A percentile compares a stretch with the other conserved stretches of the same genome.
phyloP scores from a whole-genome alignment of 805 yeast species.

The Pichia californica region DNA sequence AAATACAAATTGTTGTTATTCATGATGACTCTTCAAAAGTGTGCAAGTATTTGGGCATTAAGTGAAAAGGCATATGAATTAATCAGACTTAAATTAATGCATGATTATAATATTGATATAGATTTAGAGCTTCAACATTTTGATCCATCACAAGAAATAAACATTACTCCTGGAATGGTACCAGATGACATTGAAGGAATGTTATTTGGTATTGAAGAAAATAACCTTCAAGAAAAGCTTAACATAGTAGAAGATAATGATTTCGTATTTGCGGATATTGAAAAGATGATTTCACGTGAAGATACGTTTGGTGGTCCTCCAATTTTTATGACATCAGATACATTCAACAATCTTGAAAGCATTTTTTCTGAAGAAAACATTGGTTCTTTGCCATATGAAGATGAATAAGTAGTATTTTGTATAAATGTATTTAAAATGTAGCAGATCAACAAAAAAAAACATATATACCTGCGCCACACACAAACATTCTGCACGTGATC shows the following conservation, averaged over 20 bases:
- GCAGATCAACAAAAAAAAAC: no score
- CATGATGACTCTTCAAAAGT: background rate
- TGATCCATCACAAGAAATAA: background rate
- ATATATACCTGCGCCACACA: no score
- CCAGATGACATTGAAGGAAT: background rate
- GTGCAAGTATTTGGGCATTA: conserved; percentile 3
- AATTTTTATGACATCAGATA: no score
- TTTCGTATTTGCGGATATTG: no score
- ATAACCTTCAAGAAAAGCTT: no score
- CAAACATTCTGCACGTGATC: no score
- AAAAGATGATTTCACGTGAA: no score
- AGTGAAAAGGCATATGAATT: conserved; percentile 3
- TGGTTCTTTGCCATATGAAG: background rate
- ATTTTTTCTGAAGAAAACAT: background rate
- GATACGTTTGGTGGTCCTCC: no score
- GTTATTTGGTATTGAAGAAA: no score
- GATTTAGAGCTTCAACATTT: background rate
- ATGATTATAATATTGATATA: background rate
- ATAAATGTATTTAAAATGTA: no score
- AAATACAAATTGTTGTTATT: conserved; percentile 1
- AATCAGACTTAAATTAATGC: background rate
- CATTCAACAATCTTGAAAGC: background rate
- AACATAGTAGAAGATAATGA: no score
- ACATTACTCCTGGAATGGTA: background rate
- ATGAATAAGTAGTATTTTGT: no score